Base-by-base conservation (phyloP, 306 rosid species). In the Rosa chinensis region DNA sequence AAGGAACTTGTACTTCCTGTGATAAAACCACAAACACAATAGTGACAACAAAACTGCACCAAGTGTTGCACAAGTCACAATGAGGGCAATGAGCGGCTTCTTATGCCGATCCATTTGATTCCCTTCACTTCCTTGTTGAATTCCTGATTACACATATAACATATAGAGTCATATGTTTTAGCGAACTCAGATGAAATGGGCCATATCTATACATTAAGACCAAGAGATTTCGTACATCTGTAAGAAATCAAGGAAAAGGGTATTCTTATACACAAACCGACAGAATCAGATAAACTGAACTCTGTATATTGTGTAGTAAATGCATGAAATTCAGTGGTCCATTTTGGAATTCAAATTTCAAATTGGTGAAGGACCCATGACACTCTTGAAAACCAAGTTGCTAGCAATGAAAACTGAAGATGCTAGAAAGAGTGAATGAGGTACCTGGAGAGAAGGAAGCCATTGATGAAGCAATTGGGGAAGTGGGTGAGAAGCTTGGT, bases 371-470 rank as follows among this genome's bases (percentile, higher is more conserved):
- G 40, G 9, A 49, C 58, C 70, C 77, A 39, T 42, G 74, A 81
- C 78, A 78, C 78, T 78, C 50, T 39, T 64, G 32, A 47, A 73
- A 78, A 74, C 77, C 61, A 62, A 82, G 55, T 83, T 3, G 66
- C 53, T 47, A 28, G 39, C 77, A 83, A 63, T 74, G 67, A 75
- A 52, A 77, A 71, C 17, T 10, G 40, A 47, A 49, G 32, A 13
- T 39, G 20, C 50, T 56, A 47, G 75, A 74, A 58, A 39, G 77
- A 45, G 78, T 81, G 75, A 68, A 13, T 12, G 72, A 80, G 74
- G 72, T 74, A 89, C 96, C 96, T 66, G 99, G 92, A 64, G 98
- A 82, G 44, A 82, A 77, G 80, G 92, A 84, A 80, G 89, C 72
- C 86, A 87, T 85, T 67, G 97, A 81, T 49, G 90, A 21, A 66